Evolutionary conservation across 1,284 basidiomycete genomes (phyloP).

Genomic region (Rhodofomes roseus): DNA sequence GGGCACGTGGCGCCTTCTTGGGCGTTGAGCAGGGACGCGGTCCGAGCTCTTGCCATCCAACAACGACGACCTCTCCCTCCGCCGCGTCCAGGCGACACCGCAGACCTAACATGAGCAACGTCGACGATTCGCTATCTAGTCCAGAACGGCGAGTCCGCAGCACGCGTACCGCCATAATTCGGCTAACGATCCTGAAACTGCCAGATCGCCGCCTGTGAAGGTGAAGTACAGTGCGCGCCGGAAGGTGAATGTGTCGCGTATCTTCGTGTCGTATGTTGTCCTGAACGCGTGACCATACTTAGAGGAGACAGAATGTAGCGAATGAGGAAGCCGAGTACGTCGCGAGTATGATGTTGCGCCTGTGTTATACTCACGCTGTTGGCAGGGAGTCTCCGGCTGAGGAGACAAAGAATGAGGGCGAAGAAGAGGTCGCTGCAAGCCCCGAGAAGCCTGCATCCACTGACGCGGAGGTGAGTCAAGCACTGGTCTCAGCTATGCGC

Average conservation of each 20-base stretch:
- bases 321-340: conserved; percentile 3
- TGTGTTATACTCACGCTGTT: conserved; percentile 2
- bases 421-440: background rate
- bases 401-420: conserved; percentile 1
- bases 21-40: background rate
- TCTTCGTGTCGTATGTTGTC: background rate
- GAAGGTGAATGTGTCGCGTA: conserved; percentile 30
- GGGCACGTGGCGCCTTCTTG: background rate
- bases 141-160: conserved; percentile 15
- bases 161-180: background rate
- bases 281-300: background rate
- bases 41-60: background rate
- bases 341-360: conserved; percentile 11
- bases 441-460: background rate
- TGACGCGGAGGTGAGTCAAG: background rate
- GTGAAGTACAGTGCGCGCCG: conserved; percentile 38
- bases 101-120: background rate
- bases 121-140: conserved; percentile 15
- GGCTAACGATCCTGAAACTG: background rate
- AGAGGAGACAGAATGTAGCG: background rate
- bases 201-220: conserved; percentile 28
- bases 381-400: conserved; percentile 11
- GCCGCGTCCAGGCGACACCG: background rate
- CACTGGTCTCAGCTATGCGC: background rate
- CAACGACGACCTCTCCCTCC: background rate